Base-by-base conservation (phyloP, 1,284 basidiomycete genomes). In the Neonothopanus nambi region DNA sequence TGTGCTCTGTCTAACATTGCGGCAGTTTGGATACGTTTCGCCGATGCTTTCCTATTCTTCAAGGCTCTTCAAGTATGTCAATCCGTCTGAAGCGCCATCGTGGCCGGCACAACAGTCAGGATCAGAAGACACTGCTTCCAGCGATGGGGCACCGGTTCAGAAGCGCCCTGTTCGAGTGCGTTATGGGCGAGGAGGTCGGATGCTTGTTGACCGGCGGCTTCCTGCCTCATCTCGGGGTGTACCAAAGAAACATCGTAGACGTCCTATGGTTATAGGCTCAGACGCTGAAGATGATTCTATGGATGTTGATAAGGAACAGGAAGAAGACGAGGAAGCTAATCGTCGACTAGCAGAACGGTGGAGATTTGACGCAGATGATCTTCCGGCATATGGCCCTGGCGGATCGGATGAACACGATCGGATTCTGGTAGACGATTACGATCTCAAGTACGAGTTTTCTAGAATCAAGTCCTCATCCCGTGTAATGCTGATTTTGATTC, bases 171-270 rank as follows among this genome's bases (percentile, higher is more conserved):
- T 91, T 56, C 87, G 94, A 52, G 65, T 89, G 43, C 86, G 94
- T 6, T 67, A 80, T 54, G 93, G 92, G 6, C 88, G 93, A 54
- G 91, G 89, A 40, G 93, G 94, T 3, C 80, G 91, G 24, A 67
- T 86, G n/a, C 73, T 84, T 57, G 63, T 97, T 7, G 95, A 97
- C 69, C 82, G 94, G 41, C 81, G 87, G 8, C 70, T 76, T 48
- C 57, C 33, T 54, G 58, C 12, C 5, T 57, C 63, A n/a, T 55
- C 67, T 49, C 24, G 38, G 50, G 18, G 44, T 26, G 15, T 28
- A 8, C 18, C 24, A n/a, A 23, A 23, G n/a, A 7, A 21, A 49
- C 30, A 38, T 8, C 46, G 51, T 12, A 46, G 56, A 24, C 48
- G 54, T 21, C 40, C 45, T 12, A 52, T 44, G 26, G 3, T 26